Base-by-base conservation (phyloP, 1,284 basidiomycete species). In the Leccinum griseonigrum region DNA sequence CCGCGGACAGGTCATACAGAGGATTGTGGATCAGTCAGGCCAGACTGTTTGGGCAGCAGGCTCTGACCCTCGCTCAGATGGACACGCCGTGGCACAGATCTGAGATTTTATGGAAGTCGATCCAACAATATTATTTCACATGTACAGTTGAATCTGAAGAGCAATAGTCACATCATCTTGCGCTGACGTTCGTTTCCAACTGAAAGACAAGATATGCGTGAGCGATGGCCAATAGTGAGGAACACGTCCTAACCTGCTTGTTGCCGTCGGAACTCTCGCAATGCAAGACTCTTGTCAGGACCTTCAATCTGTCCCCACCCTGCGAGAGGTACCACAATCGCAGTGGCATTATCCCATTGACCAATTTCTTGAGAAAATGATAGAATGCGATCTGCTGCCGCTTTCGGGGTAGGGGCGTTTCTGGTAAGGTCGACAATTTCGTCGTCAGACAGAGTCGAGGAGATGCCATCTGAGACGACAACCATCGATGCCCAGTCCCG, bases 361-460 rank as follows among this genome's bases (percentile, higher is more conserved):
- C 90, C 95, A 56, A 98, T 78, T 68, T 96, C 92, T 75, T 98
- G 93, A 0, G 94, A 92, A 71, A 95, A 98, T 10, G 85, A 79
- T 16, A 98, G 79, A 56, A 99, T 95, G 22, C 83, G 83, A 59
- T 90, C 82, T 3, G 97, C 95, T 13, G 95, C 97, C 34, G 81
- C 78, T 64, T 86, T 87, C 0, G 97, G 95, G 66, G 90, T 88
- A 6, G 77, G 75, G 0, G 89, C 84, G 32, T 82, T 81, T 54
- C 95, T 83, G 11, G 90, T 92, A 52, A 98, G 85, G 75, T 98
- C 97, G 26, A 95, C 88, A 54, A 98, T 90, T 77, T 99, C 97
- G 68, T 95, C 92, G 74, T 99, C 95, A 1, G 94, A 94, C 56
- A 97, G 83, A 51, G 94, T 85, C 31, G 92, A 93, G 2, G 95